These are phyloP conservation scores for Paramecium primaurelia DNA, from an alignment of 73 alveolate genomes.

Conservation along the genomic window DNA sequence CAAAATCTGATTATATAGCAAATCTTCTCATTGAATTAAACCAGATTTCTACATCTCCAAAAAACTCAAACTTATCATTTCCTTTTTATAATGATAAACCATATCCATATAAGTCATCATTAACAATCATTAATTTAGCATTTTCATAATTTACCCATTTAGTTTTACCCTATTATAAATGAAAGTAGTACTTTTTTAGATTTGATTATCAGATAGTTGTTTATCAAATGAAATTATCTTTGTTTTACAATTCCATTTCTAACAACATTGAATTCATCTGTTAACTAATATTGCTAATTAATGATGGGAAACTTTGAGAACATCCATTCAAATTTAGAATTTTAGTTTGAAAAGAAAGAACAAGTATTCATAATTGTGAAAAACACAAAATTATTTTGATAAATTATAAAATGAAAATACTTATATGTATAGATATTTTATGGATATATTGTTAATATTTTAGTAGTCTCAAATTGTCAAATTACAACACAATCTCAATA, in stretches of 20 bases:
- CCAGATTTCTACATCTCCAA: conserved; percentile 32
- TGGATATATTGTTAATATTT: not conserved
- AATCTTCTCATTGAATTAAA: conserved; percentile 21
- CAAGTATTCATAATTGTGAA: not conserved
- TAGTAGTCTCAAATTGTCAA: not conserved
- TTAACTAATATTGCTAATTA: not conserved
- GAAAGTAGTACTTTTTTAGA: not conserved
- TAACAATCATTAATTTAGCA: not conserved
- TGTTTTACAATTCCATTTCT: not conserved
- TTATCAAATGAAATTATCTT: not conserved
- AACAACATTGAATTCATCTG: not conserved
- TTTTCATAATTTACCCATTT: conserved; percentile 5
- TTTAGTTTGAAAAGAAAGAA: not conserved
- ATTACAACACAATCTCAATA: not conserved
- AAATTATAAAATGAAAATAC: not conserved
- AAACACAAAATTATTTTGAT: not conserved
- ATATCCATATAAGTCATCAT: not conserved
- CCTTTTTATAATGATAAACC: not conserved
- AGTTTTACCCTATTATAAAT: not conserved
- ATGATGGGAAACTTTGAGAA: not conserved
- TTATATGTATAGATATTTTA: not conserved
- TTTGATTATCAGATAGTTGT: not conserved
- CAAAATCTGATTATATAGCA: conserved; percentile 17
- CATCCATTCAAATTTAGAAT: conserved; percentile 1
- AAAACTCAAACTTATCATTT: not conserved